Base-by-base conservation (phyloP, 192 early-diverging fungal species). In the Backusella morwellensis region DNA sequence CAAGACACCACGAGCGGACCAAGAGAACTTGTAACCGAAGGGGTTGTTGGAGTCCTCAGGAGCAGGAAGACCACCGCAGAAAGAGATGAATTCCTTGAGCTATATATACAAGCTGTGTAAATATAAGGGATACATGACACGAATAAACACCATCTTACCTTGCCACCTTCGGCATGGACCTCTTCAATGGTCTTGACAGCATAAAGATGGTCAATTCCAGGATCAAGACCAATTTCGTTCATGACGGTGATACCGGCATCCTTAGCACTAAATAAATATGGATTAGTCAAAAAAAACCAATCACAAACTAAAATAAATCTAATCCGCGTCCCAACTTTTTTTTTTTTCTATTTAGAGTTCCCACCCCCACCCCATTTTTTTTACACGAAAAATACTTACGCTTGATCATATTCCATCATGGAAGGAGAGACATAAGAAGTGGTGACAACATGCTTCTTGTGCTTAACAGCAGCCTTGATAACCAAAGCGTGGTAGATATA, bases 221-320 rank as follows among this genome's bases (percentile, higher is more conserved):
- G 98, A 88, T 99, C 98, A 42, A 99, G 86, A 68, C 98, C 98
- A 79, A 99, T 96, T 88, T 99, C 98, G 86, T 99, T 99, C 89
- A 99, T 91, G 80, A 97, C 89, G 77, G 92, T 93, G 76, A 99
- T 85, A 70, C 94, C 95, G 26, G 94, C 93, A 56, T 90, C 86
- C 86, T 94, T 93, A 63, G 95, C 96, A 36, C 92, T 93, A 80
- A 68, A 70, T 19, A 50, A 50, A 50, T 50, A 50, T 50, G 47
- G 47, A 50, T 50, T 50, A 50, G 47, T n/a, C 6, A 42, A 36
- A 42, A 41, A 26, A 42, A 54, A 29, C 50, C 67, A 6, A 70
- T 35, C 15, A 73, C 36, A 59, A 4, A 26, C 38, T 50, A 44
- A 14, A 35, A 47, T 44, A 67, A 19, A 42, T 34, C 21, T 74